A percentile compares a stretch with the other conserved stretches of the same genome.
Conservation (phyloP, 2,329 filamentous ascomycete genomes). For the Triangularia setosa region DNA sequence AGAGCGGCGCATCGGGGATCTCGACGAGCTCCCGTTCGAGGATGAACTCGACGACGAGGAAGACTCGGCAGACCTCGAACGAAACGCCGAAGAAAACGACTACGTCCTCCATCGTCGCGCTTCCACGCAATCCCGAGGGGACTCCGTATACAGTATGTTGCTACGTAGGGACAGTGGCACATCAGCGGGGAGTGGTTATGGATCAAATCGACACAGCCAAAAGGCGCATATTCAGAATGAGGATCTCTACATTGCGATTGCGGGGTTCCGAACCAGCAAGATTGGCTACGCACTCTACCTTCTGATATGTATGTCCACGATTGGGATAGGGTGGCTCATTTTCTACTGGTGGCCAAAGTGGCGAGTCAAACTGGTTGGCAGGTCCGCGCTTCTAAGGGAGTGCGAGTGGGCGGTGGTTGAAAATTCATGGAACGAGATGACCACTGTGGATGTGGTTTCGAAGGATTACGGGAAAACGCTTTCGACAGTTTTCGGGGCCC, state of each 20-base stretch:
- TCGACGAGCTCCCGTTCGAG: conserved; percentile 40
- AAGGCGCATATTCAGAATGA: conserved; percentile 93
- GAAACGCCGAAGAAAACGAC: conserved; percentile 36
- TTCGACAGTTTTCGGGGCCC: conserved; percentile 63
- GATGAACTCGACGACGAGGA: conserved; percentile 32
- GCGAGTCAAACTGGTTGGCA: conserved; percentile 74
- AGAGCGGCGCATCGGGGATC: conserved; percentile 34
- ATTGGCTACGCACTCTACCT: conserved; percentile 67
- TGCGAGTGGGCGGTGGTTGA: conserved; percentile 93
- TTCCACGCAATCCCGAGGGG: conserved; percentile 52
- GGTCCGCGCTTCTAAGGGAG: conserved; percentile 61
- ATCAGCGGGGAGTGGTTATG: conserved; percentile 63
- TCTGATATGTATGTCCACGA: conserved; percentile 64
- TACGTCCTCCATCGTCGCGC: conserved; percentile 57
- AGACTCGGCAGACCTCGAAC: conserved; percentile 36
- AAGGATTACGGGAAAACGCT: conserved; percentile 51
- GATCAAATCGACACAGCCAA: conserved; percentile 67
- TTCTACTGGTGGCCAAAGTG: conserved; percentile 87
- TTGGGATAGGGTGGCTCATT: conserved; percentile 77
- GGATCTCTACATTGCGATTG: conserved; percentile 88
- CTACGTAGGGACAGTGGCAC: conserved; percentile 66
- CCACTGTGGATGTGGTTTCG: conserved; percentile 63
- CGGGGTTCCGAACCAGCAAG: conserved; percentile 78
- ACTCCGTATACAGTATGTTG: conserved; percentile 59
- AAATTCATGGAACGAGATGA: conserved; percentile 95